Evolutionary conservation across 768 basidiomycete species (phyloP), one percentile per base, ranked within the genome.

Genomic region (Podaxis sp.): DNA sequence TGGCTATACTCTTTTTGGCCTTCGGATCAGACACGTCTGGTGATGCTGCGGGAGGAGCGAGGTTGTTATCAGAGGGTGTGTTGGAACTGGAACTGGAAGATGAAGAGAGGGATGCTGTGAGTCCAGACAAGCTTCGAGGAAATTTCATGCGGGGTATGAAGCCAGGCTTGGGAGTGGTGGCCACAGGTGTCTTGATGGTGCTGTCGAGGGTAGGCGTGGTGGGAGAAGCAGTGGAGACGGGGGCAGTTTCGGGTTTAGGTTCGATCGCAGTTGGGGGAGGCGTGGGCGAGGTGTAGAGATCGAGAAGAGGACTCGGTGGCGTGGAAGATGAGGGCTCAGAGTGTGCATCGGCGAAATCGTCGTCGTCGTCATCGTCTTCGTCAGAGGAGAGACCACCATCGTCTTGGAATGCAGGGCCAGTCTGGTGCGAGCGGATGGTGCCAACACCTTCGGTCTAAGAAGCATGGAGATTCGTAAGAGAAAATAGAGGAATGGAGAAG

Each of bases 381-480:
- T 79, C 79, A 2, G 69, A 82, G 30, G 86, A 89, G 9, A 92
- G 76, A 3, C 88, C 86, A n/a, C 86, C 93, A 68, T 93, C 93
- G 68, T 95, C 93, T 70, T 89, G 83, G 66, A 84, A 86, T 24
- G 79, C 82, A 2, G 84, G 84, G 6, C 79, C 81, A 3, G 65
- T 71, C 19, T 84, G 77, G 70, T 86, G 77, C 2, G 87, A 89
- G 30, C 90, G 88, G 26, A 92, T 77, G 2, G 94, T 95, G 57
- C 93, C 93, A 30, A 95, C 86, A 26, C 93, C 91, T 74, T 92
- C 87, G 9, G 92, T 94, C 93, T 95, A 17, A 68, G 48, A 38
- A 42, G 17, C 2, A 51, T 39, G n/a, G 26, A 66, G n/a, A 38
- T 54, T 60, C 39, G 49, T 15, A 19, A 66, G 15, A 61, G 57